Evolutionary conservation across 2,329 filamentous ascomycete species (phyloP).

Genomic region (Trichoderma polysporum): DNA sequence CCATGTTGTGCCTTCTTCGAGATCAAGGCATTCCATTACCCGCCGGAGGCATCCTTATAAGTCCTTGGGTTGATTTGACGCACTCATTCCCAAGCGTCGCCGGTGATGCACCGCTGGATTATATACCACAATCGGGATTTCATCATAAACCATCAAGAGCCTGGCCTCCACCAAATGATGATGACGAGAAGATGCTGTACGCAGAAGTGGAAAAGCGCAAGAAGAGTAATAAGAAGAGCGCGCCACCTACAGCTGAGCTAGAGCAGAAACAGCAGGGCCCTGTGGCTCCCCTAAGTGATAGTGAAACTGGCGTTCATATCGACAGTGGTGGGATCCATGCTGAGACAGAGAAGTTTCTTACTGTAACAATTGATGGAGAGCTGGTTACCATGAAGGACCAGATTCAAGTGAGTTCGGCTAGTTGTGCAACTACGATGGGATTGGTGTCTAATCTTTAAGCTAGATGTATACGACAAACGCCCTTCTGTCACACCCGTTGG

Average conservation of each 20-base stretch:
- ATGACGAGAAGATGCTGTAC: conserved; percentile 62
- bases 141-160: conserved; percentile 82
- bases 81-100: conserved; percentile 94
- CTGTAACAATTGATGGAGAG: conserved; percentile 69
- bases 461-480: conserved; percentile 79
- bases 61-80: conserved; percentile 93
- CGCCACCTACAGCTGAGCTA: conserved; percentile 26
- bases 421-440: not conserved
- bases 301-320: conserved; percentile 26
- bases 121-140: conserved; percentile 85
- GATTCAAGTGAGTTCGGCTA: conserved; percentile 65
- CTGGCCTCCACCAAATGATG: conserved; percentile 90
- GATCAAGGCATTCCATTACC: conserved; percentile 82
- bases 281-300: conserved; percentile 30
- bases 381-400: conserved; percentile 79
- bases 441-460: conserved; percentile 19
- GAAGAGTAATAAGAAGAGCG: conserved; percentile 27
- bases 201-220: conserved; percentile 49
- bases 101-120: conserved; percentile 71
- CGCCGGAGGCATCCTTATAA: conserved; percentile 85
- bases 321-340: conserved; percentile 32
- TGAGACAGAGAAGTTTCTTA: conserved; percentile 45
- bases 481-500: conserved; percentile 79
- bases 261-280: conserved; percentile 38
- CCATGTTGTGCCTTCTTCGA: conserved; percentile 74